Conservation (phyloP, 2,329 filamentous ascomycete genomes). For the Thielaviopsis euricoi region DNA sequence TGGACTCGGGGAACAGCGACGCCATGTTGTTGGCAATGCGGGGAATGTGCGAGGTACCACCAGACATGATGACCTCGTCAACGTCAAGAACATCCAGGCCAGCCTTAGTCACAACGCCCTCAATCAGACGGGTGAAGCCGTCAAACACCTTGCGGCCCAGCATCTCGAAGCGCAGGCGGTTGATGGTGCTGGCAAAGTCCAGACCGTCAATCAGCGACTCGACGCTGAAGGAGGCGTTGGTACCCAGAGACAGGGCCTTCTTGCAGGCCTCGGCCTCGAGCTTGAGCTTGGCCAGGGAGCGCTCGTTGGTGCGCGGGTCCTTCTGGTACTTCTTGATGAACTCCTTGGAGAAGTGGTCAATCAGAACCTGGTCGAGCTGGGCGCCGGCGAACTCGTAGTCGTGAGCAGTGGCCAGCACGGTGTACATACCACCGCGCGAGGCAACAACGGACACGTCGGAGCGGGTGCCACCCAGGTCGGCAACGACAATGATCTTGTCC, state of each 20-base stretch:
- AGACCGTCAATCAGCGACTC: slow-evolving; percentile 79
- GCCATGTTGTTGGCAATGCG: slow-evolving; percentile 73
- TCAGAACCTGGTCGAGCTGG: slow-evolving; percentile 74
- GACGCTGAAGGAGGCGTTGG: slow-evolving; percentile 79
- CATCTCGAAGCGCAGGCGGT: slow-evolving; percentile 84
- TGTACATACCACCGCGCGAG: slow-evolving; percentile 90
- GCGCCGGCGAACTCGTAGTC: slow-evolving; percentile 87
- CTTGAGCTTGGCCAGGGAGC: slow-evolving; percentile 79
- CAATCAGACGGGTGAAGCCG: slow-evolving; percentile 72
- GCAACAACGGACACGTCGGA: slow-evolving; percentile 85
- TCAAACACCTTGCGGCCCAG: slow-evolving; percentile 73
- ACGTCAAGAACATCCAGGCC: slow-evolving; percentile 82
- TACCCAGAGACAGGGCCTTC: slow-evolving; percentile 77
- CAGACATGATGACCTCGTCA: slow-evolving; percentile 84
- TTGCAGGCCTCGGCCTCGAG: slow-evolving; percentile 82
- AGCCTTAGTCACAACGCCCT: slow-evolving; percentile 79
- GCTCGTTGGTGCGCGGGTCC: slow-evolving; percentile 68
- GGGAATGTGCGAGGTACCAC: slow-evolving; percentile 84
- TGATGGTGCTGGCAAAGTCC: slow-evolving; percentile 84
- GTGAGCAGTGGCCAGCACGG: slow-evolving; percentile 78
- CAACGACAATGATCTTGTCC: slow-evolving; percentile 85
- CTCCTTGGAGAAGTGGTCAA: slow-evolving; percentile 96
- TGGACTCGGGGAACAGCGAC: slow-evolving; percentile 65
- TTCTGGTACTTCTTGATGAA: slow-evolving; percentile 93
- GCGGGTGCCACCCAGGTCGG: slow-evolving; percentile 81